A percentile compares a stretch with the other conserved stretches of the same genome.
Conservation (phyloP, 164 flowering plant genomes). For the Umbellularia californica region DNA sequence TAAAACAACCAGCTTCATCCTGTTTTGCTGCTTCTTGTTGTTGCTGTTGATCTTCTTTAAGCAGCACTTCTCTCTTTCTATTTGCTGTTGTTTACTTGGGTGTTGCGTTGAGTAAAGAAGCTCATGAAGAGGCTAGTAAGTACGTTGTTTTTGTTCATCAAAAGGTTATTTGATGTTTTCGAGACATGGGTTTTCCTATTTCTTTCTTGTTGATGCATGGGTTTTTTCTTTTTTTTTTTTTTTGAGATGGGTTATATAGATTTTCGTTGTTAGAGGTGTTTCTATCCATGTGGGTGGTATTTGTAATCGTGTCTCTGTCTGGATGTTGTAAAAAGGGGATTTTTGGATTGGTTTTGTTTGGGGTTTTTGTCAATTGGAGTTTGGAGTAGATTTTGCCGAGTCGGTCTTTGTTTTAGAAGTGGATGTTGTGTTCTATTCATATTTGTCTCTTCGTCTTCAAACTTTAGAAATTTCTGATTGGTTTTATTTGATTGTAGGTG, state of each 20-base stretch:
- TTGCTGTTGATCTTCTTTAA: conserved; percentile 2
- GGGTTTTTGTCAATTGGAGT: neutral
- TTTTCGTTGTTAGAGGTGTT: neutral
- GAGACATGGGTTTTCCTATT: neutral
- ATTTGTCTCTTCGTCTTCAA: neutral
- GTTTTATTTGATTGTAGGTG: neutral
- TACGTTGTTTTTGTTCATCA: conserved; percentile 37
- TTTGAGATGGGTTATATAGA: neutral
- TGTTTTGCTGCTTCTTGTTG: conserved; percentile 3
- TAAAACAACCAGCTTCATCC: conserved; percentile 7
- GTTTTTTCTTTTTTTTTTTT: neutral
- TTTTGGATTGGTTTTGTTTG: neutral
- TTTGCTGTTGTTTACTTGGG: neutral
- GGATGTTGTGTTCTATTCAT: neutral
- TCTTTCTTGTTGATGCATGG: neutral
- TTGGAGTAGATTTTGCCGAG: neutral
- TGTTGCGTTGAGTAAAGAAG: conserved; percentile 10
- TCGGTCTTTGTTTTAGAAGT: neutral
- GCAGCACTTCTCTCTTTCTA: conserved; percentile 3
- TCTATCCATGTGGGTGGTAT: neutral
- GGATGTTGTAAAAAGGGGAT: neutral
- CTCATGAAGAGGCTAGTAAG: conserved; percentile 88
- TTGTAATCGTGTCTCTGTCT: neutral
- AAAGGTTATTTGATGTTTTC: neutral
- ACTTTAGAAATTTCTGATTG: neutral